These are phyloP conservation scores for Teunomyces atbi DNA, from an alignment of 805 yeast species.

Conservation along the genomic window DNA sequence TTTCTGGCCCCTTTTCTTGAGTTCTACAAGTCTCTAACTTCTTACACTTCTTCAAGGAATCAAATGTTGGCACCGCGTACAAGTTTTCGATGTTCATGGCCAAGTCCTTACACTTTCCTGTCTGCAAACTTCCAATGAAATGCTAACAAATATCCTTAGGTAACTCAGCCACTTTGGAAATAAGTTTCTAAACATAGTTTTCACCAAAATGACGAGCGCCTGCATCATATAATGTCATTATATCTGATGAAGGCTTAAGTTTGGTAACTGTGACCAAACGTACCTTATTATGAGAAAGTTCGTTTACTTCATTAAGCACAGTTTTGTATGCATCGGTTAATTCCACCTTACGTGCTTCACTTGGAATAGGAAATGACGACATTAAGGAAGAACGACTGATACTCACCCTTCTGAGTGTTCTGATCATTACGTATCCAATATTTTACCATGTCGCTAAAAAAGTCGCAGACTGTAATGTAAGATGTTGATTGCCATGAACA, in stretches of 20 bases:
- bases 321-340: conserved; percentile 28
- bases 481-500: conserved; percentile 21
- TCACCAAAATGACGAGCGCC: conserved; percentile 95
- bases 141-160: conserved; percentile 95
- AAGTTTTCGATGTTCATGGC: conserved; percentile 71
- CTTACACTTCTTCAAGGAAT: conserved; percentile 75
- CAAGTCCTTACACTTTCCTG: conserved; percentile 84
- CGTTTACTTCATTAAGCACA: conserved; percentile 22
- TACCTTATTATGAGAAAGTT: conserved; percentile 14
- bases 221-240: conserved; percentile 68
- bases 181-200: conserved; percentile 89
- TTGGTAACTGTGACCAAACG: conserved; percentile 86
- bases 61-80: conserved; percentile 84
- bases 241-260: conserved; percentile 84
- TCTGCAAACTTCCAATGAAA: conserved; percentile 89
- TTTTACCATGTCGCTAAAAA: background rate
- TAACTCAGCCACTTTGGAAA: conserved; percentile 64
- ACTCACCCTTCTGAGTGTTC: background rate
- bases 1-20: conserved; percentile 32
- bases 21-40: conserved; percentile 62
- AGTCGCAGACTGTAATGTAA: background rate
- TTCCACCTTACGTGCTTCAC: conserved; percentile 33
- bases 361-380: conserved; percentile 14
- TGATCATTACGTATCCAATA: background rate
- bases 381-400: conserved; percentile 7